Percentiles rank a stretch among this genome's conserved stretches.
Evolutionary conservation across 169 alveolate genomes (phyloP).

Genomic region (Cryptosporidium ubiquitum): DNA sequence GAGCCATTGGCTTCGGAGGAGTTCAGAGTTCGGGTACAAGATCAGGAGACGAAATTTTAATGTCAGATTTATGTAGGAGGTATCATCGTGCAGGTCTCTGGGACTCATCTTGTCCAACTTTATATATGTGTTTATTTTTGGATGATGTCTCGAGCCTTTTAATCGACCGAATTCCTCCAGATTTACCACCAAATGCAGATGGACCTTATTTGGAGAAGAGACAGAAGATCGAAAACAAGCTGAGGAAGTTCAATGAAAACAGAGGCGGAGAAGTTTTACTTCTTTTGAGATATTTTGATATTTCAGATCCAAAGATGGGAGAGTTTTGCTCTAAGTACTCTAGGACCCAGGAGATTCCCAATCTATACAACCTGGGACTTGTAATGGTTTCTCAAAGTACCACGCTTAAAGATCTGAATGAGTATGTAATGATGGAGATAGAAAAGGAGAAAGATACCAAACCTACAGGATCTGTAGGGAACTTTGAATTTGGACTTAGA

Average conservation of each 20-base stretch:
- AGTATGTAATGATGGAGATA: constrained; percentile 57
- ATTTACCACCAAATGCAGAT: neutral
- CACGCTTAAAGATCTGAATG: constrained; percentile 31
- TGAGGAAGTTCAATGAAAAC: constrained; percentile 4
- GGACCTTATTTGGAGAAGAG: constrained; percentile 42
- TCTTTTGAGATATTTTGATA: constrained; percentile 55
- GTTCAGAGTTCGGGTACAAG: neutral
- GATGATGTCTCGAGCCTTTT: neutral
- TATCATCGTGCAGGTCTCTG: constrained; percentile 70
- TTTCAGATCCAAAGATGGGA: neutral
- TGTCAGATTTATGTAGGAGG: constrained; percentile 60
- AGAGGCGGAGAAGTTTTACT: constrained; percentile 42
- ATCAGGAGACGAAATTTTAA: neutral
- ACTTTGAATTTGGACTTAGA: constrained; percentile 24
- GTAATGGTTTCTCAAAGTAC: constrained; percentile 54
- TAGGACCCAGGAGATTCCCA: constrained; percentile 3
- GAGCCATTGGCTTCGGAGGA: neutral
- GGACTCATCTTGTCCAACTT: constrained; percentile 72
- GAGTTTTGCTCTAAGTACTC: constrained; percentile 19
- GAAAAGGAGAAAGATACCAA: constrained; percentile 19
- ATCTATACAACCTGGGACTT: constrained; percentile 40
- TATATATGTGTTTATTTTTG: constrained; percentile 50
- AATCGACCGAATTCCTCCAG: constrained; percentile 6
- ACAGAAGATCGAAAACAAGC: constrained; percentile 33
- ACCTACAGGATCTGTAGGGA: too few species aligned